phyloP scores from a whole-genome alignment of 176 grass and related monocot genomes.

The Alopecurus myosuroides region DNA sequence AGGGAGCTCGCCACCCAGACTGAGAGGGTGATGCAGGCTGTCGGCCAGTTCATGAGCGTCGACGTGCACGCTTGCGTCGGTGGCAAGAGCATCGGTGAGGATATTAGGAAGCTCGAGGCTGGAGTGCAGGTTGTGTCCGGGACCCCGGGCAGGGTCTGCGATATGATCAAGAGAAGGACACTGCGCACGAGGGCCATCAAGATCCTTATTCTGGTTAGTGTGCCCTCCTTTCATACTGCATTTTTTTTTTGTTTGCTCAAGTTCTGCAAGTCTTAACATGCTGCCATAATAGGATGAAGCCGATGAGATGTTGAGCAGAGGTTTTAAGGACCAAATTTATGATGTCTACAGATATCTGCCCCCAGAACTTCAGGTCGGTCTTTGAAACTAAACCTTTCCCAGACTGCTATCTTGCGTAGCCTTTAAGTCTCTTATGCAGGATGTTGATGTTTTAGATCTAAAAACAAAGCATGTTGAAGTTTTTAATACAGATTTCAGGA shows the following conservation, averaged over 20 bases:
- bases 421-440: background rate
- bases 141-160: constrained; percentile 82
- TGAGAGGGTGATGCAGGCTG: constrained; percentile 75
- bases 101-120: constrained; percentile 83
- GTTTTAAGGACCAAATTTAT: constrained; percentile 98
- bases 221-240: background rate
- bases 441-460: background rate
- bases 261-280: background rate
- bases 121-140: constrained; percentile 87
- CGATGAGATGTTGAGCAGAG: constrained; percentile 97
- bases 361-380: constrained; percentile 76
- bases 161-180: constrained; percentile 93
- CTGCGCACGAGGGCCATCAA: constrained; percentile 87
- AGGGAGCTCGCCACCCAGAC: constrained; percentile 91
- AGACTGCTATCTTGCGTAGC: background rate
- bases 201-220: constrained; percentile 72
- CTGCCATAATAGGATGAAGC: constrained; percentile 65
- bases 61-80: constrained; percentile 80
- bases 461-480: background rate
- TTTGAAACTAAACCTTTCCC: background rate
- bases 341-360: constrained; percentile 95
- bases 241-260: background rate
- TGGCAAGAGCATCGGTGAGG: constrained; percentile 81
- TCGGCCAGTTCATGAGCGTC: constrained; percentile 69
- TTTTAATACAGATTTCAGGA: background rate